Percentiles rank a stretch among this genome's conserved stretches.
phyloP scores from a whole-genome alignment of 179 eudicot species.

The Gypsophila paniculata region DNA sequence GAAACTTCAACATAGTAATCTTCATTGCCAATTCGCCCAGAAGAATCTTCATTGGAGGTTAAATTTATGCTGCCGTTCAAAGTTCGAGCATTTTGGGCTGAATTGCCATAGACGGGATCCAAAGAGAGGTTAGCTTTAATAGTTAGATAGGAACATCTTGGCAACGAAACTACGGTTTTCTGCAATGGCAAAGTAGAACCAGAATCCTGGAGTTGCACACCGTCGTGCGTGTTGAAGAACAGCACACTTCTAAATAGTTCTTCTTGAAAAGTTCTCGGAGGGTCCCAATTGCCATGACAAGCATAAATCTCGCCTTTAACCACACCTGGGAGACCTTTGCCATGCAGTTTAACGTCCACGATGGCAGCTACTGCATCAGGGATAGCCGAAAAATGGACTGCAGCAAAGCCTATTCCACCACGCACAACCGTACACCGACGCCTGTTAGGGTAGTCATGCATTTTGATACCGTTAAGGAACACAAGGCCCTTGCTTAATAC shows the following conservation, averaged over 20 bases:
- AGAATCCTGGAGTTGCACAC: background rate
- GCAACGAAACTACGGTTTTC: background rate
- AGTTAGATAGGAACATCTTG: background rate
- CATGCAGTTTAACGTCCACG: background rate
- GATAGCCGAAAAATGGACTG: background rate
- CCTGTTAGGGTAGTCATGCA: background rate
- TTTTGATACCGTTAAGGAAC: no score
- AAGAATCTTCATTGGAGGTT: background rate
- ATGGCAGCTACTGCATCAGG: no score
- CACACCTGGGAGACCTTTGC: background rate
- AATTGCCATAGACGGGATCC: background rate
- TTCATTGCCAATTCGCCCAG: no score
- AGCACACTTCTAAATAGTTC: background rate
- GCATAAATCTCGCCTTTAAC: constrained; percentile 1
- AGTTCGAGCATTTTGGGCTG: background rate
- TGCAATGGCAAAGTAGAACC: background rate
- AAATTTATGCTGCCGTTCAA: background rate
- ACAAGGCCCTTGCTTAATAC: background rate
- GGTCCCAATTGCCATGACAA: no score
- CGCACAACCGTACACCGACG: background rate
- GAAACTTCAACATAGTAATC: no score
- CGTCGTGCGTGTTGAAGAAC: background rate
- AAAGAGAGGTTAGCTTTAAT: background rate
- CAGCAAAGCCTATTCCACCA: constrained; percentile 6
- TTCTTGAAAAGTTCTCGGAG: no score